Conservation (phyloP, 345 rosid species). For the Salix suchowensis region DNA sequence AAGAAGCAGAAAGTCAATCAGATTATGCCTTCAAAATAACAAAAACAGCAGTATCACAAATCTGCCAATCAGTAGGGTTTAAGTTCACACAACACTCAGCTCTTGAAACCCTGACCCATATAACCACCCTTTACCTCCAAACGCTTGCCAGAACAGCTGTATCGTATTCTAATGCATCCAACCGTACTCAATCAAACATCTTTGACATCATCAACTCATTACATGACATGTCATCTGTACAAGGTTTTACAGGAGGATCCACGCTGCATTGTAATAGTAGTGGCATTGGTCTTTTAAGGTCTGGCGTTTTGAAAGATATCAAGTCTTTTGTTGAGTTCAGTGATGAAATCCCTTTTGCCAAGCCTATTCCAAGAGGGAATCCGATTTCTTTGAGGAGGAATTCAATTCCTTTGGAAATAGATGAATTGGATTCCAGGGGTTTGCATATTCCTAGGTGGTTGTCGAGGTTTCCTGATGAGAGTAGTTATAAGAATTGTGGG, state of each 20-base stretch:
- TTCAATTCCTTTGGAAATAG: not conserved
- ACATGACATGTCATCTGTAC: conserved; percentile 30
- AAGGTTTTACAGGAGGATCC: conserved; percentile 46
- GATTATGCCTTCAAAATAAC: conserved; percentile 38
- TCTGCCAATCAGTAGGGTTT: conserved; percentile 53
- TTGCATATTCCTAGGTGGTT: conserved; percentile 37
- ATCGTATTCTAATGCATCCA: conserved; percentile 35
- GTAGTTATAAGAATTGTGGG: not conserved
- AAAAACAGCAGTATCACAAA: conserved; percentile 52
- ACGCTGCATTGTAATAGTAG: conserved; percentile 12
- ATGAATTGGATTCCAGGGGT: not conserved
- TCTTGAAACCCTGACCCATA: conserved; percentile 41
- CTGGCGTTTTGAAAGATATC: conserved; percentile 30
- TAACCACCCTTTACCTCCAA: conserved; percentile 38
- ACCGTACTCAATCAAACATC: conserved; percentile 50
- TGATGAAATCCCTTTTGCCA: conserved; percentile 56
- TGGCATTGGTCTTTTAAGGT: conserved; percentile 24
- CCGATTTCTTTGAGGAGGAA: not conserved
- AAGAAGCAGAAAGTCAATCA: conserved; percentile 1
- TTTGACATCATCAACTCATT: conserved; percentile 48
- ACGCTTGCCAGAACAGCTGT: conserved; percentile 37
- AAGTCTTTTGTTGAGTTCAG: conserved; percentile 30
- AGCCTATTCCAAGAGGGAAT: conserved; percentile 34
- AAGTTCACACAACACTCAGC: conserved; percentile 37
- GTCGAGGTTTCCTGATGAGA: conserved; percentile 32